These are phyloP conservation scores for Ramalina intermedia DNA, from an alignment of 495 filamentous ascomycete species.

Conservation along the genomic window DNA sequence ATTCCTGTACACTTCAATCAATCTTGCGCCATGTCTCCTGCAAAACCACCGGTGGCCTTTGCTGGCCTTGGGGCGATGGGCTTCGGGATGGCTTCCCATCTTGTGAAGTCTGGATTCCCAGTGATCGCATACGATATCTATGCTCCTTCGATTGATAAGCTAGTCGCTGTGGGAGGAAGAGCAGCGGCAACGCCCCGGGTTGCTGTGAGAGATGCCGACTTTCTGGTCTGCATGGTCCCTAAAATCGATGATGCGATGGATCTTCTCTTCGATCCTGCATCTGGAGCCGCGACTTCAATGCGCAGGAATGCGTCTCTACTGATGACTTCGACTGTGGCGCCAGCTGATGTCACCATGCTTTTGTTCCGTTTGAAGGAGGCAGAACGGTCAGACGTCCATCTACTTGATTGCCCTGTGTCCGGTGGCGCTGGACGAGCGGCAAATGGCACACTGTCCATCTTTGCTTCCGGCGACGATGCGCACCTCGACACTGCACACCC, in stretches of 20 bases:
- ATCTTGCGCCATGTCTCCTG: background rate
- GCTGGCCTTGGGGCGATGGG: conserved; percentile 84
- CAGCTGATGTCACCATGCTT: conserved; percentile 48
- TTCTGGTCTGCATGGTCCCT: conserved; percentile 69
- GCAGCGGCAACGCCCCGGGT: conserved; percentile 47
- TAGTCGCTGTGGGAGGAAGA: conserved; percentile 49
- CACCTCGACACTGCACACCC: conserved; percentile 43
- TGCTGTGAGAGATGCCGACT: conserved; percentile 43
- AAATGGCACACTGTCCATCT: conserved; percentile 65
- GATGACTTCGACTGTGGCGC: conserved; percentile 62
- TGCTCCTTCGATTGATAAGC: conserved; percentile 53
- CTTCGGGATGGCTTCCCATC: conserved; percentile 70
- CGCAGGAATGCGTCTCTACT: conserved; percentile 46
- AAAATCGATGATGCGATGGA: conserved; percentile 53
- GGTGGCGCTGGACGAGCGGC: conserved; percentile 63
- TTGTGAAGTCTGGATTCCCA: conserved; percentile 50
- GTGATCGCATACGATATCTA: conserved; percentile 70
- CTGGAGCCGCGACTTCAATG: conserved; percentile 40
- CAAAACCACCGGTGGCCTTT: conserved; percentile 38
- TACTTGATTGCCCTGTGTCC: conserved; percentile 66
- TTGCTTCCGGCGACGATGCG: conserved; percentile 49
- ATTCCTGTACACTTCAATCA: too few relatives aligned
- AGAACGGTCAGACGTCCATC: conserved; percentile 46
- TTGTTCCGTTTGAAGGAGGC: conserved; percentile 34
- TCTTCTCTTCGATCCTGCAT: conserved; percentile 47